phyloP scores from a whole-genome alignment of 2,329 filamentous ascomycete genomes.

The Ascochyta rabiei region DNA sequence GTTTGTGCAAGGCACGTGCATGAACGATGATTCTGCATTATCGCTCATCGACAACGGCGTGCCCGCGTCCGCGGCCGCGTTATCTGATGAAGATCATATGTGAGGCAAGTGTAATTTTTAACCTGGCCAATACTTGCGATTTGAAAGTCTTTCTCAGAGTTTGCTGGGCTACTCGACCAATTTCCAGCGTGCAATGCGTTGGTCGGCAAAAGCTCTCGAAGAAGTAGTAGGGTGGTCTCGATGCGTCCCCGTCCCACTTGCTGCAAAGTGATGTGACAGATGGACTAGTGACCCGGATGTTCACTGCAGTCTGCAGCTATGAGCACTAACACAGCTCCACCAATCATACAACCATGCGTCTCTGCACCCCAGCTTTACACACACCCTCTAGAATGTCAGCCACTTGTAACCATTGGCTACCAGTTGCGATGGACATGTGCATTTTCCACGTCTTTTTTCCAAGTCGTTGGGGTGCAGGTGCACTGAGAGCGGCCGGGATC shows the following conservation, averaged over 20 bases:
- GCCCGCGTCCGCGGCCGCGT: slow-evolving; percentile 6
- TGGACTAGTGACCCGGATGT: neutral
- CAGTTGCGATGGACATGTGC: neutral
- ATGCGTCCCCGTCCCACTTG: slow-evolving; percentile 8
- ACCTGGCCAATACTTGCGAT: slow-evolving; percentile 2
- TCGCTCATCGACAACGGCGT: slow-evolving; percentile 1
- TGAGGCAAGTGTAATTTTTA: slow-evolving; percentile 3
- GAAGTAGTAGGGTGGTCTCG: slow-evolving; percentile 2
- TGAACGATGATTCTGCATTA: slow-evolving; percentile 7
- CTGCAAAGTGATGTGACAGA: slow-evolving; percentile 4
- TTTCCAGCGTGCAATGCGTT: slow-evolving; percentile 4
- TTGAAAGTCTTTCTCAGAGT: neutral
- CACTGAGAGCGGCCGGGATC: slow-evolving; percentile 5
- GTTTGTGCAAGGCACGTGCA: slow-evolving; percentile 2
- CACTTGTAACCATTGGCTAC: slow-evolving; percentile 3
- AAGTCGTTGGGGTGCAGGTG: slow-evolving; percentile 2
- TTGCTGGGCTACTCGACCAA: slow-evolving; percentile 7
- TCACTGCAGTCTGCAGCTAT: neutral
- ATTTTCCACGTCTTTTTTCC: neutral
- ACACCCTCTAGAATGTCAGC: slow-evolving; percentile 9
- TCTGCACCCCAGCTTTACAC: slow-evolving; percentile 17
- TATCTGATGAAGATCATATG: slow-evolving; percentile 7
- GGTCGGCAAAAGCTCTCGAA: neutral
- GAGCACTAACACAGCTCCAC: slow-evolving; percentile 9
- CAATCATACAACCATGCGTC: slow-evolving; percentile 9